These are phyloP conservation scores for Elasticomyces elasticus DNA, from an alignment of 495 filamentous ascomycete genomes.

Conservation along the genomic window DNA sequence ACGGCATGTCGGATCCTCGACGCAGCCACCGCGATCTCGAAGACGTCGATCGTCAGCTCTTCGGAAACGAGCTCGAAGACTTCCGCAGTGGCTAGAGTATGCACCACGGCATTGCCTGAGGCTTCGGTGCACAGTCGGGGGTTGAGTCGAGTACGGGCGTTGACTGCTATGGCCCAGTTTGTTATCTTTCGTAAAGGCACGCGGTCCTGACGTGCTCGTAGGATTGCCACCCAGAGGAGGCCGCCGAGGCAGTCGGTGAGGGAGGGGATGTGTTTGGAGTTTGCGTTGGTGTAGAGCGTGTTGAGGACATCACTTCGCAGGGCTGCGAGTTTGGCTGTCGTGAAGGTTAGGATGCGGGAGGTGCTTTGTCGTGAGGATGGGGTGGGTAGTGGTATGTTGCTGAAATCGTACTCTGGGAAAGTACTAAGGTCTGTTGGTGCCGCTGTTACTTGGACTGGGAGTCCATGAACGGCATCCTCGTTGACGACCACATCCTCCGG, in stretches of 20 bases:
- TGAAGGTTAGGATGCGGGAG: conserved; percentile 1
- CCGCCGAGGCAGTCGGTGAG: conserved; percentile 1
- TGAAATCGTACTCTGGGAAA: conserved; percentile 9
- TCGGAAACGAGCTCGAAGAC: conserved; percentile 1
- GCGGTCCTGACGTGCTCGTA: not conserved
- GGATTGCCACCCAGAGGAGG: conserved; percentile 4
- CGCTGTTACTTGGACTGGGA: not conserved
- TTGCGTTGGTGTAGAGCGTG: not conserved
- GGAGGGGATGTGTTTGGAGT: not conserved
- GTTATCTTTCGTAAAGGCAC: not conserved
- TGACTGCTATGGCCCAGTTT: conserved; percentile 5
- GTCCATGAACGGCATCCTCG: not conserved
- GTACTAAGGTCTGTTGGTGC: not conserved
- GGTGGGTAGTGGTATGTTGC: not conserved
- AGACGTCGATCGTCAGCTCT: not conserved
- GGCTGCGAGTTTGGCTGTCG: not conserved
- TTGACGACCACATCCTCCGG: not conserved
- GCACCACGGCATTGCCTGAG: conserved; percentile 6
- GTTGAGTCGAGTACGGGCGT: not conserved
- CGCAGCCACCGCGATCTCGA: not conserved
- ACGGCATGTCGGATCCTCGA: conserved; percentile 3
- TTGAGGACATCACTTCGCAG: not conserved
- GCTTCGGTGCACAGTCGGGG: conserved; percentile 2
- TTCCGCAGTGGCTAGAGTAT: not conserved
- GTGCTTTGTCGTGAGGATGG: not conserved